Conservation (phyloP, 2,329 filamentous ascomycete species). For the Aspergillus phoenicis region DNA sequence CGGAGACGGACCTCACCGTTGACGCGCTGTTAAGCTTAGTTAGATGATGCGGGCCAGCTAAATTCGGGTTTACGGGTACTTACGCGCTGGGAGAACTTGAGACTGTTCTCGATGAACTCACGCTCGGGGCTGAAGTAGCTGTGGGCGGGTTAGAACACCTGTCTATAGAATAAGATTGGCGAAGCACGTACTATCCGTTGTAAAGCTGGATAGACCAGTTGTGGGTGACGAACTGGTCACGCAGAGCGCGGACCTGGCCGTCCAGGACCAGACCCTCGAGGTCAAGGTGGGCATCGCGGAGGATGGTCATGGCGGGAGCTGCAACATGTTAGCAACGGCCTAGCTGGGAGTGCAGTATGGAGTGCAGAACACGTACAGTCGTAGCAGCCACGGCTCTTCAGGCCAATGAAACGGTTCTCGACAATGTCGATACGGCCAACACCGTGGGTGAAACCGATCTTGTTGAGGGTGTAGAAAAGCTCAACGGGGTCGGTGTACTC, state of each 20-base stretch:
- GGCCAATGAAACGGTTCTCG: constrained; percentile 76
- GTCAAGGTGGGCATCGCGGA: constrained; percentile 51
- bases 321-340: constrained; percentile 3
- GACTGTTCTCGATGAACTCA: constrained; percentile 69
- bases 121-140: constrained; percentile 70
- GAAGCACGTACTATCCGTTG: constrained; percentile 56
- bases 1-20: constrained; percentile 65
- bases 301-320: constrained; percentile 37
- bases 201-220: constrained; percentile 60
- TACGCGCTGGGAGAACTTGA: constrained; percentile 59
- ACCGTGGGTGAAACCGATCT: constrained; percentile 71
- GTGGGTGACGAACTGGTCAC: constrained; percentile 71
- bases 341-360: not conserved
- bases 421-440: constrained; percentile 83
- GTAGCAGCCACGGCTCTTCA: constrained; percentile 82
- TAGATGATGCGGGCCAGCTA: not conserved
- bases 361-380: constrained; percentile 50
- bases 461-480: constrained; percentile 72
- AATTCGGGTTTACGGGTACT: not conserved
- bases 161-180: too few species aligned
- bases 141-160: constrained; percentile 8
- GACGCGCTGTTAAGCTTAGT: constrained; percentile 45
- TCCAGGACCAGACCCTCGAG: constrained; percentile 68
- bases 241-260: constrained; percentile 67
- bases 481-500: constrained; percentile 69